phyloP scores from a whole-genome alignment of 2,329 filamentous ascomycete genomes.

The Juglanconis sp. region DNA sequence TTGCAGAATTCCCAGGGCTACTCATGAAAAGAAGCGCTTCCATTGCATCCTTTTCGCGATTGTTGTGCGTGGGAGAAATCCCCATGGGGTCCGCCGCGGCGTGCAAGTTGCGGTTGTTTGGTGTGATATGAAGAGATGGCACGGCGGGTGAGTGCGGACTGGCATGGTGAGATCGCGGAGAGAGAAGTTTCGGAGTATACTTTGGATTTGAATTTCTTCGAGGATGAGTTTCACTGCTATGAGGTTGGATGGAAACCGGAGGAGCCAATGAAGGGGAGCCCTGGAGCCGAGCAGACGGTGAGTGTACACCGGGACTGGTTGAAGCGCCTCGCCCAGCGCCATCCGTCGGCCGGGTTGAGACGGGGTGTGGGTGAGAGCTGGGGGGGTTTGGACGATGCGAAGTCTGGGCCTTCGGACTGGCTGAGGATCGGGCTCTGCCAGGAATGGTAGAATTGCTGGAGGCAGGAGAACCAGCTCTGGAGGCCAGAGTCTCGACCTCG shows the following conservation, averaged over 20 bases:
- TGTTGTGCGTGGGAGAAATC: constrained; percentile 66
- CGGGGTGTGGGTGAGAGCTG: constrained; percentile 29
- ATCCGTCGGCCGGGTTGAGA: constrained; percentile 11
- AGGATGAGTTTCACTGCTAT: constrained; percentile 38
- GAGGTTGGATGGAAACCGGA: constrained; percentile 53
- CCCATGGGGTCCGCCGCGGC: constrained; percentile 51
- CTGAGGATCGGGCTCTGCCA: constrained; percentile 47
- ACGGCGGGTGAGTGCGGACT: constrained; percentile 34
- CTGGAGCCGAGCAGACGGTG: not conserved
- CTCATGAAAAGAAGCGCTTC: constrained; percentile 81
- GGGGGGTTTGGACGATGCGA: constrained; percentile 22
- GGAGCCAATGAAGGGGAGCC: constrained; percentile 41
- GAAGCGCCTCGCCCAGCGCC: constrained; percentile 20
- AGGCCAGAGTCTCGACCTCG: constrained; percentile 72
- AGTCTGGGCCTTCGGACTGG: constrained; percentile 48
- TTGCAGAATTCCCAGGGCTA: constrained; percentile 69
- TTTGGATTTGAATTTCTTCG: constrained; percentile 50
- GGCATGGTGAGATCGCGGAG: constrained; percentile 40
- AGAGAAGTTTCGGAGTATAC: constrained; percentile 48
- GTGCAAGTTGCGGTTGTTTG: constrained; percentile 30
- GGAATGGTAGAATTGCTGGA: constrained; percentile 57
- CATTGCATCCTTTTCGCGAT: constrained; percentile 76
- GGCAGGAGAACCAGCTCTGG: constrained; percentile 62
- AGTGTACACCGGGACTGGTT: constrained; percentile 32
- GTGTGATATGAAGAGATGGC: constrained; percentile 37